These are phyloP conservation scores for Adansonia madagascariensis DNA, from an alignment of 441 rosid species.

Conservation along the genomic window DNA sequence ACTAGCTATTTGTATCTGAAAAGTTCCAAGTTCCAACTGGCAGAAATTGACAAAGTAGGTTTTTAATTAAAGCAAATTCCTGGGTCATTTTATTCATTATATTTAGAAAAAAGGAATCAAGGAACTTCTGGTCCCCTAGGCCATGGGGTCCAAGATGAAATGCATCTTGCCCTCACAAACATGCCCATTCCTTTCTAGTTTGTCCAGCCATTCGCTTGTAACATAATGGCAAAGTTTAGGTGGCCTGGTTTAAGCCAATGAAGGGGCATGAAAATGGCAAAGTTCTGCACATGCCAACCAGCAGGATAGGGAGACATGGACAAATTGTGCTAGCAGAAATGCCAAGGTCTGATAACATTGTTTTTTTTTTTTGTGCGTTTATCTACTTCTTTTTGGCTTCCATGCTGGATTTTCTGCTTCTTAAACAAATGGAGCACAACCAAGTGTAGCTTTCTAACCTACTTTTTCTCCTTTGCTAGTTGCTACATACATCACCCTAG, in stretches of 20 bases:
- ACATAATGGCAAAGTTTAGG: constrained; percentile 18
- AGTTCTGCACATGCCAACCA: constrained; percentile 40
- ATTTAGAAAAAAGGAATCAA: constrained; percentile 2
- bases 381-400: constrained; percentile 39
- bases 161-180: constrained; percentile 22
- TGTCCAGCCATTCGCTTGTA: constrained; percentile 22
- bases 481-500: too few relatives aligned
- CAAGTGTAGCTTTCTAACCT: constrained; percentile 22
- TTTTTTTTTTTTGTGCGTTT: constrained; percentile 24
- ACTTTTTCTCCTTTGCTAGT: not conserved
- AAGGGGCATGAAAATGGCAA: constrained; percentile 24
- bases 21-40: too few relatives aligned
- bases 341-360: constrained; percentile 37
- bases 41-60: not conserved
- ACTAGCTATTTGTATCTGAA: too few relatives aligned
- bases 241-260: constrained; percentile 37
- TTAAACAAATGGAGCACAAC: constrained; percentile 11
- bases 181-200: constrained; percentile 4
- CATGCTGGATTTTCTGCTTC: constrained; percentile 32
- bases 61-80: not conserved
- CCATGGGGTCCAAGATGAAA: constrained; percentile 34
- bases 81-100: not conserved
- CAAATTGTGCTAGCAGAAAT: constrained; percentile 48
- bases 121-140: constrained; percentile 42
- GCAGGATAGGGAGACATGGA: constrained; percentile 54